A percentile compares a stretch with the other conserved stretches of the same genome.
These are phyloP conservation scores for Lactifluus hygrophoroides DNA, from an alignment of 768 basidiomycete species.

Conservation along the genomic window DNA sequence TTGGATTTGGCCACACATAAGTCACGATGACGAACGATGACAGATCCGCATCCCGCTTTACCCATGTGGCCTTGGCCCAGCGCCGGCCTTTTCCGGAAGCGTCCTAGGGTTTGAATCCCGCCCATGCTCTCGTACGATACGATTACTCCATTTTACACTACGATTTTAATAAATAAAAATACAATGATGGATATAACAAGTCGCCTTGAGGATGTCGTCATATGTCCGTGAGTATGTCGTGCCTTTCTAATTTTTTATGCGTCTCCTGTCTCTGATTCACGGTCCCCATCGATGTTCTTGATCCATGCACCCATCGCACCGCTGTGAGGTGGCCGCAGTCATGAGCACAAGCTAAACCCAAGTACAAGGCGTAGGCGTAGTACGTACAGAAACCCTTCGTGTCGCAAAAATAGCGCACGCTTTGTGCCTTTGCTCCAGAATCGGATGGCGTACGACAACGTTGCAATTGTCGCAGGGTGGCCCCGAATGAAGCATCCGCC, in stretches of 20 bases:
- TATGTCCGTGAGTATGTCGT: not conserved
- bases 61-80: not conserved
- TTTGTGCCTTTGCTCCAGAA: slow-evolving; percentile 99
- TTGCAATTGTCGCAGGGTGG: slow-evolving; percentile 94
- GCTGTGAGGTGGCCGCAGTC: slow-evolving; percentile 32
- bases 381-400: slow-evolving; percentile 94
- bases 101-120: not conserved
- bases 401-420: slow-evolving; percentile 90
- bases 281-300: slow-evolving; percentile 70
- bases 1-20: not conserved
- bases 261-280: slow-evolving; percentile 16
- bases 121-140: no score
- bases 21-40: not conserved
- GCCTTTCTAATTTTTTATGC: not conserved
- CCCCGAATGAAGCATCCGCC: slow-evolving; percentile 99
- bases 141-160: not conserved
- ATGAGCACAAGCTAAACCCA: not conserved
- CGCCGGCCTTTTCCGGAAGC: not conserved
- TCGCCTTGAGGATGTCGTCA: not conserved
- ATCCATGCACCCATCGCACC: slow-evolving; percentile 98
- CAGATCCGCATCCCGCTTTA: not conserved
- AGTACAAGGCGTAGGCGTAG: slow-evolving; percentile 14
- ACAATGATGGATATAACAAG: not conserved
- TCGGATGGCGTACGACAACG: slow-evolving; percentile 95
- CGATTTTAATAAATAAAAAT: slow-evolving; percentile 11